Percentiles rank a stretch among this genome's conserved stretches.
Conservation (phyloP, 495 filamentous ascomycete species). For the Podospora tetraspora region DNA sequence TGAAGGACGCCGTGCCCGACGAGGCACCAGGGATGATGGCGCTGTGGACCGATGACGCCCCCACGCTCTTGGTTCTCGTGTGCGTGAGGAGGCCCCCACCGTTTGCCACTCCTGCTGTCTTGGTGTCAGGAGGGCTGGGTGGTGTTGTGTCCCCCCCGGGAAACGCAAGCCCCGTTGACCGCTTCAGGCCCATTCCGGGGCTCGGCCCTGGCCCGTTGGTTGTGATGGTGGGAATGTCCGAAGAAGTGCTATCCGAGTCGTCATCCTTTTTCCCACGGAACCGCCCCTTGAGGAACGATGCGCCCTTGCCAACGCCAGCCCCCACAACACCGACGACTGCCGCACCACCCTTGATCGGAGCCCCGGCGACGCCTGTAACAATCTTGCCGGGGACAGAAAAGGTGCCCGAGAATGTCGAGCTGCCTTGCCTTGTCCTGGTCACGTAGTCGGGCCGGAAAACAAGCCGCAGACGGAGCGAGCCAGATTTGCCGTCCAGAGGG, state of each 20-base stretch:
- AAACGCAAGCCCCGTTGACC: constrained; percentile 29
- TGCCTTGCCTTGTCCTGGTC: constrained; percentile 78
- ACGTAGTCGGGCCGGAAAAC: constrained; percentile 96
- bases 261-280: constrained; percentile 62
- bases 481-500: constrained; percentile 84
- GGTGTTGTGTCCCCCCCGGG: constrained; percentile 21
- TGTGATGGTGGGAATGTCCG: constrained; percentile 44
- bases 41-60: constrained; percentile 53
- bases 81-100: constrained; percentile 45
- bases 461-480: constrained; percentile 71
- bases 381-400: constrained; percentile 89
- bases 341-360: constrained; percentile 84
- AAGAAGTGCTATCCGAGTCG: constrained; percentile 35
- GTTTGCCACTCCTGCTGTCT: constrained; percentile 23
- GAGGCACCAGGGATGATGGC: constrained; percentile 53
- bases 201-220: constrained; percentile 37
- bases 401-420: constrained; percentile 87
- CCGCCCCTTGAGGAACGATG: constrained; percentile 76
- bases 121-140: constrained; percentile 36
- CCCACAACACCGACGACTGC: constrained; percentile 65
- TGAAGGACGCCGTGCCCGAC: constrained; percentile 72
- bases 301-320: constrained; percentile 78
- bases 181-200: constrained; percentile 31
- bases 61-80: constrained; percentile 62
- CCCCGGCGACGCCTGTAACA: constrained; percentile 69